phyloP scores from a whole-genome alignment of 2,329 filamentous ascomycete species.

The Camillea tinctor region DNA sequence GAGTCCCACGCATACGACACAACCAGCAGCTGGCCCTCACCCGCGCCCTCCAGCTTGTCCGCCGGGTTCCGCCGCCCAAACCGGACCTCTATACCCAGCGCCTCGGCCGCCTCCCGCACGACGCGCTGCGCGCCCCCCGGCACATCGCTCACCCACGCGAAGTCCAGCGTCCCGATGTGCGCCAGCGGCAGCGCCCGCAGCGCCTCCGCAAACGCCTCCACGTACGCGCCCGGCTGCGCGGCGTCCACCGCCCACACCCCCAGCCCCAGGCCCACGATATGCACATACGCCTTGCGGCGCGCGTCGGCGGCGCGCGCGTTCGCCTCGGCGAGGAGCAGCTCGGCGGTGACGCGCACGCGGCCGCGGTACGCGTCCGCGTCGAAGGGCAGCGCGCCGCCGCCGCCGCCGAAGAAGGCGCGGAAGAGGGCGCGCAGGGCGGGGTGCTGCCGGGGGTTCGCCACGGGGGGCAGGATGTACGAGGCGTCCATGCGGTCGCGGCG shows the following conservation, averaged over 20 bases:
- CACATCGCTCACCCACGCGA: slow-evolving; percentile 23
- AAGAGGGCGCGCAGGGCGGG: slow-evolving; percentile 22
- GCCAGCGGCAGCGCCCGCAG: slow-evolving; percentile 13
- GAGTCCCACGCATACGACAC: slow-evolving; percentile 35
- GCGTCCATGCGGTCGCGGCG: slow-evolving; percentile 30
- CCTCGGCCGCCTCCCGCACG: not conserved
- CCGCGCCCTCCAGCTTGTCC: slow-evolving; percentile 18
- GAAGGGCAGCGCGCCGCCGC: slow-evolving; percentile 10
- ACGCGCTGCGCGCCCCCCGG: not conserved
- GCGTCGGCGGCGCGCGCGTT: slow-evolving; percentile 21
- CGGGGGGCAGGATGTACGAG: slow-evolving; percentile 9
- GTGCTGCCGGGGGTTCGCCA: slow-evolving; percentile 12
- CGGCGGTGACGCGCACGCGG: slow-evolving; percentile 26
- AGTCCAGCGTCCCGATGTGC: slow-evolving; percentile 26
- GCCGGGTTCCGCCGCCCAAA: slow-evolving; percentile 29
- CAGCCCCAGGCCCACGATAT: slow-evolving; percentile 34
- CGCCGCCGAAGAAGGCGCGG: slow-evolving; percentile 22
- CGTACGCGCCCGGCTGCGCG: slow-evolving; percentile 20
- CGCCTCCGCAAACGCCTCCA: slow-evolving; percentile 20
- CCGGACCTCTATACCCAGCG: slow-evolving; percentile 15
- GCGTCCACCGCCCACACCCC: slow-evolving; percentile 24
- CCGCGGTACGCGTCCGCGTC: slow-evolving; percentile 25
- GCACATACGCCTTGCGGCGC: slow-evolving; percentile 27
- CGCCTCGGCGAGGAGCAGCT: slow-evolving; percentile 32
- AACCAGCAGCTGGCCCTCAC: slow-evolving; percentile 26